These are phyloP conservation scores for Cladosporium sp. DNA, from an alignment of 2,329 filamentous ascomycete genomes.

Conservation along the genomic window DNA sequence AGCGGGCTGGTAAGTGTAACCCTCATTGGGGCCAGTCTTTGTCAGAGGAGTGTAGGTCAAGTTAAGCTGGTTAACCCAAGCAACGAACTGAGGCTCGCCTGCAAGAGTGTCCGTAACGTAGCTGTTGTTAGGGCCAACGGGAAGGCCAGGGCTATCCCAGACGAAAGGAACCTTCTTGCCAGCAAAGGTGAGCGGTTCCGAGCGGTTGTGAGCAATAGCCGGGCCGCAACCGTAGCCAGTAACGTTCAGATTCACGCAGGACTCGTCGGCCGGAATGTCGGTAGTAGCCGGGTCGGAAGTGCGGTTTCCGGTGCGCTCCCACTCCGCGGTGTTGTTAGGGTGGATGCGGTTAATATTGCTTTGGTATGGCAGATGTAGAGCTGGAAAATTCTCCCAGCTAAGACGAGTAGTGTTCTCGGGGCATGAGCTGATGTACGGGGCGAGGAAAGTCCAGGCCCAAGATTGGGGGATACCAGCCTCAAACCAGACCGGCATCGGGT, in stretches of 20 bases:
- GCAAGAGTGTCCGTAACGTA: slow-evolving; percentile 62
- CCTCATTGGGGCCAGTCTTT: slow-evolving; percentile 56
- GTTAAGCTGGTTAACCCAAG: slow-evolving; percentile 69
- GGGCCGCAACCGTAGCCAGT: slow-evolving; percentile 55
- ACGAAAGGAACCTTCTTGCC: slow-evolving; percentile 64
- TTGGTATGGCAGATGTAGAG: no score
- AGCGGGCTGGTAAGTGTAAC: slow-evolving; percentile 68
- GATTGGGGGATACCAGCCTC: slow-evolving; percentile 73
- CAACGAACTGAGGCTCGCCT: slow-evolving; percentile 57
- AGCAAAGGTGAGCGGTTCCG: slow-evolving; percentile 64
- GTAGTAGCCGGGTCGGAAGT: slow-evolving; percentile 50
- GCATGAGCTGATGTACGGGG: slow-evolving; percentile 74
- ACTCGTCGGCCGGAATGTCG: slow-evolving; percentile 40
- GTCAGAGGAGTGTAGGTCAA: slow-evolving; percentile 51
- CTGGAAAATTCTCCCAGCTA: slow-evolving; percentile 79
- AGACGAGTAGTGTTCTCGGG: slow-evolving; percentile 66
- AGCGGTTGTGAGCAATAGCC: slow-evolving; percentile 62
- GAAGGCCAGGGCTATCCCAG: slow-evolving; percentile 65
- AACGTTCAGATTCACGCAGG: slow-evolving; percentile 53
- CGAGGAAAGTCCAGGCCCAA: slow-evolving; percentile 76
- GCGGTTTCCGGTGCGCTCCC: slow-evolving; percentile 58
- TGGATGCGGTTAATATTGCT: slow-evolving; percentile 65
- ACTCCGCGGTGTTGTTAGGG: slow-evolving; percentile 53
- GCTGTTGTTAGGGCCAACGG: slow-evolving; percentile 73
- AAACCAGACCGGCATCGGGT: slow-evolving; percentile 80